phyloP scores from a whole-genome alignment of 129 eudicot genomes.

The Sambucus nigra region DNA sequence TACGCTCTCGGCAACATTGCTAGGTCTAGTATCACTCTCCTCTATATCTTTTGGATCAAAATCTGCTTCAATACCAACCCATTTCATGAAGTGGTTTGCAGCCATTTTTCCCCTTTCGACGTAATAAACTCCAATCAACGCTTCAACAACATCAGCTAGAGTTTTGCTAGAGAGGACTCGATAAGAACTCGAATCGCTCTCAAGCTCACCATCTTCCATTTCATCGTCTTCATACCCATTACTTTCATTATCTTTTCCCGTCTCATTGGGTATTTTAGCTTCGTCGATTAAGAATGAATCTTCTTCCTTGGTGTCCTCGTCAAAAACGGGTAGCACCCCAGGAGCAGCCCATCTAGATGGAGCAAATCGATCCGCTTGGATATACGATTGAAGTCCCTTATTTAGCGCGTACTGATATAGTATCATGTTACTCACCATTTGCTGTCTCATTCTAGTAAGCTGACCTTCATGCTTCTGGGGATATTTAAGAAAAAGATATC shows the following conservation, averaged over 20 bases:
- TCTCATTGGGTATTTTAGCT: slow-evolving; percentile 20
- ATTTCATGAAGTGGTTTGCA: slow-evolving; percentile 90
- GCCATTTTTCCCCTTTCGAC: slow-evolving; percentile 92
- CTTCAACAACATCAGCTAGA: slow-evolving; percentile 96
- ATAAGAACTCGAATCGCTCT: slow-evolving; percentile 84
- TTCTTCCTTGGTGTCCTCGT: slow-evolving; percentile 73
- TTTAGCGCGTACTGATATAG: slow-evolving; percentile 73
- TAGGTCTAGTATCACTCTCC: slow-evolving; percentile 24
- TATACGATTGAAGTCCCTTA: slow-evolving; percentile 86
- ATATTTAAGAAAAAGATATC: slow-evolving; percentile 78
- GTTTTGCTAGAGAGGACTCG: slow-evolving; percentile 96
- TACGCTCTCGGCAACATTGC: slow-evolving; percentile 58
- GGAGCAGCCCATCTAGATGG: slow-evolving; percentile 99
- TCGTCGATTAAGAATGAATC: slow-evolving; percentile 52
- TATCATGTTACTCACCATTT: slow-evolving; percentile 95
- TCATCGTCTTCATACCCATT: slow-evolving; percentile 48
- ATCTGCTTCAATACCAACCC: slow-evolving; percentile 90
- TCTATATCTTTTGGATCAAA: slow-evolving; percentile 50
- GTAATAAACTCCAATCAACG: slow-evolving; percentile 82
- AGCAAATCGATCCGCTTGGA: slow-evolving; percentile 97
- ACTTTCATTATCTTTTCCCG: slow-evolving; percentile 12
- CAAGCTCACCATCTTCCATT: slow-evolving; percentile 94
- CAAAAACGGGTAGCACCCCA: slow-evolving; percentile 92
- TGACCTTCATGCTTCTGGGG: slow-evolving; percentile 99
- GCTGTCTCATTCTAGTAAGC: slow-evolving; percentile 96